phyloP scores from a whole-genome alignment of 2,329 filamentous ascomycete species.

The Talaromyces sp. region DNA sequence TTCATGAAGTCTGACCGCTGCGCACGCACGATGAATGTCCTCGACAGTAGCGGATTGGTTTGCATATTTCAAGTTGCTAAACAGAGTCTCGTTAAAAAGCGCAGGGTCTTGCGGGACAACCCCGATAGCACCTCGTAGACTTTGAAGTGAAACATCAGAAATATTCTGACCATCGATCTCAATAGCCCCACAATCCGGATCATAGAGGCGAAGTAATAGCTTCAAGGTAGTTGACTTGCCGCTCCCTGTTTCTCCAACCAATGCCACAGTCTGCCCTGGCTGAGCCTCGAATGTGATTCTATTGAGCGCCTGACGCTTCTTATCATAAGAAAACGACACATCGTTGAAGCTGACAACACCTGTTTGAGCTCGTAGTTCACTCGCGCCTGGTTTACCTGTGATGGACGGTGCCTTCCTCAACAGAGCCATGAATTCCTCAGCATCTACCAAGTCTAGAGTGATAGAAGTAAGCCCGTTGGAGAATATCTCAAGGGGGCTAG shows the following conservation, averaged over 20 bases:
- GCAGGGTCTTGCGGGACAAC: slow-evolving; percentile 91
- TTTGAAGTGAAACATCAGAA: slow-evolving; percentile 75
- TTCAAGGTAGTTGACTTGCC: slow-evolving; percentile 95
- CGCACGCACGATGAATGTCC: slow-evolving; percentile 60
- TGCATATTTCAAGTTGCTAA: slow-evolving; percentile 81
- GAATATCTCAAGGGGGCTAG: slow-evolving; percentile 52
- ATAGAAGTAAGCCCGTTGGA: slow-evolving; percentile 51
- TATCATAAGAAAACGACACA: slow-evolving; percentile 55
- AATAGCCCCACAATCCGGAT: slow-evolving; percentile 76
- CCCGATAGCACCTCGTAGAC: slow-evolving; percentile 88
- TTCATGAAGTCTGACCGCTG: slow-evolving; percentile 90
- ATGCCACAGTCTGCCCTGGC: slow-evolving; percentile 71
- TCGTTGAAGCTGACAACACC: slow-evolving; percentile 51
- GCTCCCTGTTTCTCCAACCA: slow-evolving; percentile 90
- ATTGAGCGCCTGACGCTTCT: slow-evolving; percentile 48
- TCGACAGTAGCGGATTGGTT: slow-evolving; percentile 81
- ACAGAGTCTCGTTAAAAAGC: slow-evolving; percentile 86
- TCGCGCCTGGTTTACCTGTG: slow-evolving; percentile 37
- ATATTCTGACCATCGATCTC: slow-evolving; percentile 82
- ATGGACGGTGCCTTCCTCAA: slow-evolving; percentile 51
- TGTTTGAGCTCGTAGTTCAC: slow-evolving; percentile 40
- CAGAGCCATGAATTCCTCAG: slow-evolving; percentile 54
- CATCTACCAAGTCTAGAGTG: slow-evolving; percentile 59
- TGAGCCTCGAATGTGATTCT: slow-evolving; percentile 49
- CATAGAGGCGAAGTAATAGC: slow-evolving; percentile 89